A percentile compares a stretch with the other conserved stretches of the same genome.
Evolutionary conservation across 2,329 filamentous ascomycete genomes (phyloP).

Genomic region (Pseudocercospora crystallina): DNA sequence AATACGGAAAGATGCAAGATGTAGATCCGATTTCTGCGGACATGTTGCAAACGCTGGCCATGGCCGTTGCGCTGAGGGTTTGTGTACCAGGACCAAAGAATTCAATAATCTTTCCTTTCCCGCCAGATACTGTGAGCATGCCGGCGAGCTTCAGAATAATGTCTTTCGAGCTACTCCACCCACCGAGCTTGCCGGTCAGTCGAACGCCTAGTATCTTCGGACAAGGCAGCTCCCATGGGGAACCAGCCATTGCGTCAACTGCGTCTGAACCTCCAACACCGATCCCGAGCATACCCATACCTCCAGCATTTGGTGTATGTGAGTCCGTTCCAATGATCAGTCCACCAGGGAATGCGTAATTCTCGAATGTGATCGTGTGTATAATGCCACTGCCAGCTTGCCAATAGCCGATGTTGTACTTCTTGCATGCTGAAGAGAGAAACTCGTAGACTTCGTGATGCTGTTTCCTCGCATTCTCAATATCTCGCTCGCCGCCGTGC

Average conservation of each 20-base stretch:
- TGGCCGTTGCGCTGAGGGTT: constrained; percentile 74
- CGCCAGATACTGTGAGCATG: constrained; percentile 94
- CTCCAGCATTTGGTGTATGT: constrained; percentile 94
- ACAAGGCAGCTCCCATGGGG: constrained; percentile 96
- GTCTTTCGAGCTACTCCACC: constrained; percentile 94
- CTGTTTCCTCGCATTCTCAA: constrained; percentile 64
- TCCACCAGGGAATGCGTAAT: constrained; percentile 98
- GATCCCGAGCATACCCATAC: constrained; percentile 86
- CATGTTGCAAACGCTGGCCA: constrained; percentile 71
- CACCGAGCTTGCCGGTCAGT: constrained; percentile 81
- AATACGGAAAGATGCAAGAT: constrained; percentile 96
- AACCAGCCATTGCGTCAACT: constrained; percentile 94
- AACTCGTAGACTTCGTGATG: constrained; percentile 86
- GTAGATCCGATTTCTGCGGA: constrained; percentile 70
- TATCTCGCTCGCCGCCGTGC: constrained; percentile 85
- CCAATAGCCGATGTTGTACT: constrained; percentile 99
- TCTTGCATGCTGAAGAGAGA: constrained; percentile 85
- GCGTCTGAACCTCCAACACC: constrained; percentile 97
- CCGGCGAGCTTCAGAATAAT: constrained; percentile 96
- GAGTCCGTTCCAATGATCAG: constrained; percentile 96
- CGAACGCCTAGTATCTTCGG: constrained; percentile 95
- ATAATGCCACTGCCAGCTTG: constrained; percentile 97
- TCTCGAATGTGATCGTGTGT: constrained; percentile 96
- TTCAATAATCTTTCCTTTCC: constrained; percentile 66
- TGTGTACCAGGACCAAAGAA: constrained; percentile 65